These are phyloP conservation scores for Berkeleyomyces basicola DNA, from an alignment of 2,329 filamentous ascomycete genomes.

Conservation along the genomic window DNA sequence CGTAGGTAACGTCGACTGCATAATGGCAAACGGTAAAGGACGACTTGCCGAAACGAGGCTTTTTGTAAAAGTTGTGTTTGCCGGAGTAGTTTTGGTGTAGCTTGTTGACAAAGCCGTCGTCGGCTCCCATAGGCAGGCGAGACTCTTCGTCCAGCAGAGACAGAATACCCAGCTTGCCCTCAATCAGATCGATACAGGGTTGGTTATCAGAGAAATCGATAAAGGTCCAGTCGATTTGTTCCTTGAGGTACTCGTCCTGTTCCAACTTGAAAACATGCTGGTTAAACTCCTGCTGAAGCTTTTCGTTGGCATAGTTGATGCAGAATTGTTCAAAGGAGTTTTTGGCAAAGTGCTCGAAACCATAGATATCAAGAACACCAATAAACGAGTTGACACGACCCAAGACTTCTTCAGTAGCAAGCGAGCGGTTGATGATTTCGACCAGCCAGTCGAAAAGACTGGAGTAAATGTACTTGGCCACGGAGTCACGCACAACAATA, in stretches of 20 bases:
- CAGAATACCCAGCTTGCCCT: conserved; percentile 87
- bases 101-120: conserved; percentile 93
- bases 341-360: conserved; percentile 97
- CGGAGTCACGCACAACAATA: conserved; percentile 85
- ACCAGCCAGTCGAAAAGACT: conserved; percentile 98
- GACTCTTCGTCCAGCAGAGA: conserved; percentile 93
- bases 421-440: conserved; percentile 82
- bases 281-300: conserved; percentile 97
- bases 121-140: conserved; percentile 86
- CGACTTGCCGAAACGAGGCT: conserved; percentile 92
- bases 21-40: conserved; percentile 98
- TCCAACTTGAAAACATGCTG: conserved; percentile 98
- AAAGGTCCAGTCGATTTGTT: conserved; percentile 98
- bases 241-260: conserved; percentile 90
- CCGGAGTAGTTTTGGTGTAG: conserved; percentile 84
- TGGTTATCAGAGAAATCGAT: conserved; percentile 99
- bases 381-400: conserved; percentile 78
- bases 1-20: conserved; percentile 93
- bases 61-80: conserved; percentile 97
- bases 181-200: conserved; percentile 95
- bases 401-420: conserved; percentile 78
- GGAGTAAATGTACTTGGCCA: conserved; percentile 97
- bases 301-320: conserved; percentile 99
- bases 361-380: conserved; percentile 97
- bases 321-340: conserved; percentile 99